Base-by-base conservation (phyloP, 179 eudicot species). In the Heliamphora pulchella region DNA sequence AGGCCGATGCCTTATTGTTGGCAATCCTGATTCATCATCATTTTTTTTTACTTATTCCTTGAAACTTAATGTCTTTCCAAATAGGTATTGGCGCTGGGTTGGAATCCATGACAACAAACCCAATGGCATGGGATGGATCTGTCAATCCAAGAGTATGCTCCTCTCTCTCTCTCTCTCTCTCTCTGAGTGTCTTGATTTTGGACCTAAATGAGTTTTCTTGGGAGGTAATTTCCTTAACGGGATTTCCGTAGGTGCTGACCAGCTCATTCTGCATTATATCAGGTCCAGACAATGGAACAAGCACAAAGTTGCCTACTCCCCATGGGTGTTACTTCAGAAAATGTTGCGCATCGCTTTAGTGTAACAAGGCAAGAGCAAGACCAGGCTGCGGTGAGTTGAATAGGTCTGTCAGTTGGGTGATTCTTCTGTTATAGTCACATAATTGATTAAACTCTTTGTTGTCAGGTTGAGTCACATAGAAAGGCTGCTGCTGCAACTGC, bases 321-420 rank as follows among this genome's bases (percentile, higher is more conserved):
- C 6, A 94, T 94, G 98, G 99, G 99, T 4, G 74, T 94, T 58
- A 96, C 98, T 67, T 92, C 99, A 66, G 99, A 96, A 86, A 96
- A 92, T 87, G 93, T 96, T 73, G 97, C 98, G 8, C 83, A 83
- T 18, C 92, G 90, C 53, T 94, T 86, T 88, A 91, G 93, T 41
- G 90, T 96, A 66, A 87, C 99, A 58, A 87, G 99, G 78, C 84
- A 85, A 86, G 98, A 96, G 81, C 99, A 94, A 86, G 99, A 96
- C 77, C 93, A 91, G 80, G 99, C 97, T 86, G 99, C 99, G 15
- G 99, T 96, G 85, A 86, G 93, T 81, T 83, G 44, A 79, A 64
- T 77, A 55, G 53, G 43, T 47, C 55, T 81, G 20, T 72, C 68
- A 17, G 7, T 74, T 1, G 39, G 47, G 47, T 67, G 48, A 13